Evolutionary conservation across 2,329 filamentous ascomycete species (phyloP).

Genomic region (Ophiocordyceps camponoti-leonardi): DNA sequence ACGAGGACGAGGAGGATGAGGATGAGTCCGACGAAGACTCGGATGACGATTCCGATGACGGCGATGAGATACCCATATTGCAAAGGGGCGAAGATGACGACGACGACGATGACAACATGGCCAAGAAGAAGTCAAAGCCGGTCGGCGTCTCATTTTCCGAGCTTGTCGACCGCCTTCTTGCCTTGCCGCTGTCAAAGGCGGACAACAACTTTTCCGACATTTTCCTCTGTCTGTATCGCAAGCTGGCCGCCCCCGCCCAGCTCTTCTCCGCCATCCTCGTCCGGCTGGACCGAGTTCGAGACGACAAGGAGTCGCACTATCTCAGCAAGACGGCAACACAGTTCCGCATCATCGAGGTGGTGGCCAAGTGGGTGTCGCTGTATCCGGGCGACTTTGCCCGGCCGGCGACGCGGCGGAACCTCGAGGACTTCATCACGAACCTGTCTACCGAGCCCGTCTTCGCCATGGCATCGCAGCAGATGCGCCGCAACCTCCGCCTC

Average conservation of each 20-base stretch:
- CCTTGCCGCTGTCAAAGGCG: slow-evolving; percentile 66
- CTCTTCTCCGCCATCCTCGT: slow-evolving; percentile 65
- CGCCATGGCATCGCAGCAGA: slow-evolving; percentile 69
- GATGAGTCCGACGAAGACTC: slow-evolving; percentile 47
- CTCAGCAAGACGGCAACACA: slow-evolving; percentile 68
- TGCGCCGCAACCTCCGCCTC: slow-evolving; percentile 58
- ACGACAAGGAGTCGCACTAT: slow-evolving; percentile 48
- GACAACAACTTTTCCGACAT: slow-evolving; percentile 79
- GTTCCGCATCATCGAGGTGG: slow-evolving; percentile 63
- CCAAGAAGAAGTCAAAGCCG: slow-evolving; percentile 29
- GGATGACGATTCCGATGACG: slow-evolving; percentile 43
- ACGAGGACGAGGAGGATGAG: too few relatives aligned
- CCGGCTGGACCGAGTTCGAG: slow-evolving; percentile 53
- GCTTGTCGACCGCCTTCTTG: slow-evolving; percentile 72
- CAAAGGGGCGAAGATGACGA: slow-evolving; percentile 52
- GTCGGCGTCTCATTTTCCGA: slow-evolving; percentile 46
- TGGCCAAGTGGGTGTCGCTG: slow-evolving; percentile 75
- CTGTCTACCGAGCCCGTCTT: slow-evolving; percentile 70
- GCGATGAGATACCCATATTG: slow-evolving; percentile 49
- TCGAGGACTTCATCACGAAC: slow-evolving; percentile 59
- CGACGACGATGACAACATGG: slow-evolving; percentile 27
- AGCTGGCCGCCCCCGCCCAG: slow-evolving; percentile 69
- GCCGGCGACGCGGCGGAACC: slow-evolving; percentile 49
- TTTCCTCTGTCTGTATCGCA: slow-evolving; percentile 85
- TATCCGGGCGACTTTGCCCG: slow-evolving; percentile 92